phyloP scores from a whole-genome alignment of 169 alveolate species.

The Plasmodium coatneyi region DNA sequence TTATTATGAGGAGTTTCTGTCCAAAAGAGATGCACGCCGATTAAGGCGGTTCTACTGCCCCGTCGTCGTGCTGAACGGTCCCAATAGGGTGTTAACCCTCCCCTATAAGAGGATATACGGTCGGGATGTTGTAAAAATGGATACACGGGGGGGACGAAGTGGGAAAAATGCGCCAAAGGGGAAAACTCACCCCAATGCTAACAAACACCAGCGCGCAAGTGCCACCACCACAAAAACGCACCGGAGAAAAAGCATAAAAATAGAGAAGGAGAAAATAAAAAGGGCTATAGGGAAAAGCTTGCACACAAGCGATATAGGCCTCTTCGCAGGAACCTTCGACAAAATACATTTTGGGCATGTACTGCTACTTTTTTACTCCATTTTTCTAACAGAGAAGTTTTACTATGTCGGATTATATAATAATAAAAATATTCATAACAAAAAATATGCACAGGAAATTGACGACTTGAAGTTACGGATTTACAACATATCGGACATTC shows the following conservation, averaged over 20 bases:
- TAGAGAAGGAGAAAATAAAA: conserved; percentile 57
- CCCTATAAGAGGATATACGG: conserved; percentile 17
- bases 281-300: conserved; percentile 32
- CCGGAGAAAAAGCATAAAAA: conserved; percentile 15
- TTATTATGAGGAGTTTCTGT: conserved; percentile 40
- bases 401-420: conserved; percentile 65
- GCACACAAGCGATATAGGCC: conserved; percentile 53
- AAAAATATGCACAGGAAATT: conserved; percentile 71
- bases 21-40: background rate
- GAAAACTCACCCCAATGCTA: background rate
- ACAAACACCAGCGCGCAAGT: background rate
- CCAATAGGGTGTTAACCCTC: conserved; percentile 5
- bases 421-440: conserved; percentile 58
- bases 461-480: conserved; percentile 65
- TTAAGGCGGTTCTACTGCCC: conserved; percentile 13
- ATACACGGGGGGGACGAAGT: background rate
- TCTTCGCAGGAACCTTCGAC: conserved; percentile 74
- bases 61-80: conserved; percentile 16
- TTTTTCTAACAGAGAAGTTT: conserved; percentile 41
- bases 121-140: background rate
- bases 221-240: background rate
- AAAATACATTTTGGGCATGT: conserved; percentile 69
- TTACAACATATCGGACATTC: conserved; percentile 24
- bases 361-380: conserved; percentile 49
- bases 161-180: background rate